Base-by-base conservation (phyloP, 306 rosid species). In the Luffa acutangula region DNA sequence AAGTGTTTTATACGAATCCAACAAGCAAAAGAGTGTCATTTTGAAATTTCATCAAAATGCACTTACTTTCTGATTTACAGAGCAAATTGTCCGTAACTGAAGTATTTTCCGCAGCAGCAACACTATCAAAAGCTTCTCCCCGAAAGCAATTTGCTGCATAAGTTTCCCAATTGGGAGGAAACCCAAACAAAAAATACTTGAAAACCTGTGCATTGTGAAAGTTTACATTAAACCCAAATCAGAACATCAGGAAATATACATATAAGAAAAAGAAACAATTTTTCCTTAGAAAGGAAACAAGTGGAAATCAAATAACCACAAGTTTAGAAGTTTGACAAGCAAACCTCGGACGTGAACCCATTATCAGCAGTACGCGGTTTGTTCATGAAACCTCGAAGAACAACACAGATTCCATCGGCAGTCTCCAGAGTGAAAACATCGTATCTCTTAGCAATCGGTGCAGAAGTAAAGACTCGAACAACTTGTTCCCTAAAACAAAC, bases 131-230 rank as follows among this genome's bases (percentile, higher is more conserved):
- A 25, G 79, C 71, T 72, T 88, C 86, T 80, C 78, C 80, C 62
- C 80, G 76, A 56, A 67, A 75, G 77, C 76, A 78, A 57, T 80
- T 82, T 45, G 51, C 81, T 59, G 85, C 91, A 84, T 36, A 81
- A 70, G 52, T 54, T 82, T 86, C 91, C 97, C 98, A 94, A 80
- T 87, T 11, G 14, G 80, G 34, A 83, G 93, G 94, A 85, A 94
- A 94, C 78, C 98, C 98, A 79, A 87, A 84, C 3, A 82, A 5
- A 78, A 94, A 94, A 59, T 37, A 25, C 36, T 78, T 80, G 81
- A 85, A 85, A 80, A 90, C 85, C 98, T 94, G 82, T 45, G 39
- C 9, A 81, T 18, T 51, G 36, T 45, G 46, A 5, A 72, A 42
- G 42, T 1, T 1, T 34, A 60, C 8, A 53, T 18, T 18, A 34